Evolutionary conservation across 2,329 filamentous ascomycete genomes (phyloP).

Genomic region (Stachybotrys echinatus): DNA sequence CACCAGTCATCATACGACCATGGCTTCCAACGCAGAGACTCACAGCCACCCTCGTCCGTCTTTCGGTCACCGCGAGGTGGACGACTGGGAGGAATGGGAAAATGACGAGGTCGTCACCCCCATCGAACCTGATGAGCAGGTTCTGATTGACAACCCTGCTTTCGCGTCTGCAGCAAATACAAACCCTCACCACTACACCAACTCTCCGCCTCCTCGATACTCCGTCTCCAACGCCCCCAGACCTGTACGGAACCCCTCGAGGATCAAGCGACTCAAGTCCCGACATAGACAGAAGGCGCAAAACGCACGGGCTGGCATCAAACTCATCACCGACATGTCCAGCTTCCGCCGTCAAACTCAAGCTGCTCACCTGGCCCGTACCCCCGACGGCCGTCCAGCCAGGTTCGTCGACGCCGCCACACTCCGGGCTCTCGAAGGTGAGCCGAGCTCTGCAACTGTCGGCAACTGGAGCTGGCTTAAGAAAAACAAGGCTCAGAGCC

Average conservation of each 20-base stretch:
- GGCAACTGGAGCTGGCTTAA: conserved; percentile 54
- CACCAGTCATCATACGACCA: neutral
- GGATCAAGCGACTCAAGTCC: conserved; percentile 47
- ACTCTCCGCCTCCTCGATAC: conserved; percentile 12
- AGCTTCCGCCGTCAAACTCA: conserved; percentile 40
- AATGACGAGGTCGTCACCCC: conserved; percentile 39
- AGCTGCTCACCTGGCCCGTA: conserved; percentile 22
- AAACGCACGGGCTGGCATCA: conserved; percentile 59
- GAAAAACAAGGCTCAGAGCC: conserved; percentile 28
- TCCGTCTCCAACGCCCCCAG: conserved; percentile 14
- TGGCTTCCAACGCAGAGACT: neutral
- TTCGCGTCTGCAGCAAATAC: conserved; percentile 4
- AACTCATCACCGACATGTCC: conserved; percentile 64
- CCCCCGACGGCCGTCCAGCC: conserved; percentile 22
- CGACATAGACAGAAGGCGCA: conserved; percentile 55
- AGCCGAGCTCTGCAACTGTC: conserved; percentile 46
- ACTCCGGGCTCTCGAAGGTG: conserved; percentile 53
- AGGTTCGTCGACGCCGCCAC: conserved; percentile 57
- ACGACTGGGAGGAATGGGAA: conserved; percentile 52
- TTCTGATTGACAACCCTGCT: conserved; percentile 18
- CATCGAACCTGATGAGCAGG: conserved; percentile 31
- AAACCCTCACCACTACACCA: conserved; percentile 1
- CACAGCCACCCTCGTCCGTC: neutral
- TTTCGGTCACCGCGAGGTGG: conserved; percentile 14
- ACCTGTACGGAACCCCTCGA: conserved; percentile 28